Evolutionary conservation across 116 monocot genomes (phyloP), one percentile per base, ranked within the genome.

Genomic region (Posidonia oceanica): DNA sequence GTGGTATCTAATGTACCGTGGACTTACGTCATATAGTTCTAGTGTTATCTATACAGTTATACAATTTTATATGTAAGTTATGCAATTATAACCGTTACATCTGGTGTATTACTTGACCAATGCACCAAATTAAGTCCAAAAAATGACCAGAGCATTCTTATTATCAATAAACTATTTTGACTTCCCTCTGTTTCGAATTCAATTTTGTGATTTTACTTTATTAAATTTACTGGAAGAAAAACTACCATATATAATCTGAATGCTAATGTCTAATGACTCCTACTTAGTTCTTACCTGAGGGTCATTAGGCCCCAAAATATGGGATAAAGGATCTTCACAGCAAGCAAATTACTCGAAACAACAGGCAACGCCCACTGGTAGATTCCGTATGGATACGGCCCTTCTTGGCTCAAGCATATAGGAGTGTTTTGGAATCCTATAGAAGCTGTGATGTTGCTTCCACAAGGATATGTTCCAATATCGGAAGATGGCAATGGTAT

Each of bases 231-330:
- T 29, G 29, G 1, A 29, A 29, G 29, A 1, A 29, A 29, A 29
- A 17, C n/a, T 4, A 16, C 14, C 3, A 57, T 57, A 20, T 1
- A 57, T 5, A 2, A 17, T 17, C 4, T 57, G n/a, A 2, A 18
- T 17, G 17, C 13, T 55, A 57, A 8, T 20, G 39, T 29, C 14
- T 6, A 7, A 29, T 29, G 29, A 29, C 29, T 29, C 29, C 29
- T 29, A 29, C 29, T 29, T 29, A 29, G 15, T 44, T 17, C 39
- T 71, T n/a, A 87, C 94, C 87, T 94, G 68, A 94, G 89, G 38
- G 82, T 87, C 87, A 94, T 87, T 14, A 94, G 83, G 75, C 94
- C 94, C 94, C 94, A 94, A 48, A 85, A 94, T 63, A 94, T 87
- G 21, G 89, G 94, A 52, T 87, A 94, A 21, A 94, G 89, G 37